Evolutionary conservation across 345 rosid genomes (phyloP).

Genomic region (Psidium friedrichsthalianum): DNA sequence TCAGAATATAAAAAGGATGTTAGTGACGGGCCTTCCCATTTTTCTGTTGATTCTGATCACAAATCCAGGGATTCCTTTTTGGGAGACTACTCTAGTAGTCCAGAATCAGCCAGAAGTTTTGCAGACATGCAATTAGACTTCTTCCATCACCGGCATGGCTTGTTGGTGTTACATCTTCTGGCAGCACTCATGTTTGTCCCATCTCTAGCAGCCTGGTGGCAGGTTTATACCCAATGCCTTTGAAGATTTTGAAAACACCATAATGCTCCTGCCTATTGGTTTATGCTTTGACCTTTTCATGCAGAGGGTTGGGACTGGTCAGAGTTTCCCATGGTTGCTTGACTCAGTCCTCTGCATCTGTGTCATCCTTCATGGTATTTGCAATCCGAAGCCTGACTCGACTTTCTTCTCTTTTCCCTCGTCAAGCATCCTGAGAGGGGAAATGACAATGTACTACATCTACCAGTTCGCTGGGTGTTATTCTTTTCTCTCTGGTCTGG

Average conservation of each 20-base stretch:
- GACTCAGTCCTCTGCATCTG: conserved; percentile 69
- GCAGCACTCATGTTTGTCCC: conserved; percentile 83
- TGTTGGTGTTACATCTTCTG: conserved; percentile 69
- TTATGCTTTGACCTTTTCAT: background rate
- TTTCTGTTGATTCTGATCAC: conserved; percentile 20
- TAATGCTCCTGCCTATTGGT: background rate
- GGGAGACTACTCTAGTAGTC: conserved; percentile 32
- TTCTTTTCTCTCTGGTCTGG: conserved; percentile 62
- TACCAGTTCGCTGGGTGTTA: conserved; percentile 61
- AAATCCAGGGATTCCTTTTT: conserved; percentile 13
- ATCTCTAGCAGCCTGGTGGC: conserved; percentile 81
- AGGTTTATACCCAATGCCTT: conserved; percentile 33
- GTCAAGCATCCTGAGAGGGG: conserved; percentile 28
- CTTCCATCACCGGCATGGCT: conserved; percentile 77
- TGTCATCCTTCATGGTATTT: conserved; percentile 56
- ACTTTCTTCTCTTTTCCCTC: conserved; percentile 30
- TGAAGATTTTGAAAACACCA: background rate
- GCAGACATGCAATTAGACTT: conserved; percentile 72
- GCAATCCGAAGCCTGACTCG: conserved; percentile 48
- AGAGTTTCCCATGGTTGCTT: conserved; percentile 68
- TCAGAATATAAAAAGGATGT: conserved; percentile 24
- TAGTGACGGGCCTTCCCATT: conserved; percentile 24
- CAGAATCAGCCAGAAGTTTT: conserved; percentile 38
- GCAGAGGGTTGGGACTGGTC: conserved; percentile 80
- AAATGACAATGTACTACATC: conserved; percentile 35